A percentile compares a stretch with the other conserved stretches of the same genome.
Evolutionary conservation across 2,329 filamentous ascomycete genomes (phyloP).

Genomic region (Cordyceps tenuipes): DNA sequence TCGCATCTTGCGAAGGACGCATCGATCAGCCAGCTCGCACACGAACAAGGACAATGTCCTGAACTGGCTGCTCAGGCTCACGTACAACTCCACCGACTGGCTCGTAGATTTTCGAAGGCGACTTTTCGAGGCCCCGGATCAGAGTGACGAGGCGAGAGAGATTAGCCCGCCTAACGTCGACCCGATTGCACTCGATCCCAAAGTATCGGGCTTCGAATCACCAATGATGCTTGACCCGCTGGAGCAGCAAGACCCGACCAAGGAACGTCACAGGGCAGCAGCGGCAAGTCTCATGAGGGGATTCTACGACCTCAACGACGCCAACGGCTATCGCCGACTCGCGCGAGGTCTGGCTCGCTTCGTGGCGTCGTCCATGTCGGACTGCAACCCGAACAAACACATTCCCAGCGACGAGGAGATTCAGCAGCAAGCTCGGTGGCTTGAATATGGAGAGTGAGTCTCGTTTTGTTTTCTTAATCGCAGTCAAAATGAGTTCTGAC

Average conservation of each 20-base stretch:
- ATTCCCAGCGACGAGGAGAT: constrained; percentile 52
- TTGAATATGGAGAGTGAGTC: constrained; percentile 53
- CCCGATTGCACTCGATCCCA: background rate
- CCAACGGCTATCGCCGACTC: constrained; percentile 52
- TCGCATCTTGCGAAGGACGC: constrained; percentile 46
- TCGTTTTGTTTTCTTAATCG: background rate
- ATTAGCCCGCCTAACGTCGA: background rate
- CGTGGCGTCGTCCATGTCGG: constrained; percentile 44
- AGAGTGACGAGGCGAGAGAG: background rate
- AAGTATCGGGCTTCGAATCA: background rate
- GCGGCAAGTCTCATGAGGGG: constrained; percentile 44
- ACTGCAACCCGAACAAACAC: constrained; percentile 52
- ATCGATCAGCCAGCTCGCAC: constrained; percentile 40
- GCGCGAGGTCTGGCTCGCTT: constrained; percentile 46
- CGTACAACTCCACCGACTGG: constrained; percentile 43
- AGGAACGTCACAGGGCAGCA: constrained; percentile 47
- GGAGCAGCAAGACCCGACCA: constrained; percentile 46
- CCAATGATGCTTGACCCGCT: constrained; percentile 11
- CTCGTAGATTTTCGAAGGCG: constrained; percentile 47
- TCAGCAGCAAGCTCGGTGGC: constrained; percentile 54
- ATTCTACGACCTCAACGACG: constrained; percentile 52
- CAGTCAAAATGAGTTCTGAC: constrained; percentile 14
- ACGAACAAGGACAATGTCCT: constrained; percentile 42
- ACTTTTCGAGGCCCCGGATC: constrained; percentile 21
- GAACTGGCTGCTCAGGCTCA: constrained; percentile 48